These are phyloP conservation scores for Pelargonium nanum DNA, from an alignment of 345 rosid genomes.

Conservation along the genomic window DNA sequence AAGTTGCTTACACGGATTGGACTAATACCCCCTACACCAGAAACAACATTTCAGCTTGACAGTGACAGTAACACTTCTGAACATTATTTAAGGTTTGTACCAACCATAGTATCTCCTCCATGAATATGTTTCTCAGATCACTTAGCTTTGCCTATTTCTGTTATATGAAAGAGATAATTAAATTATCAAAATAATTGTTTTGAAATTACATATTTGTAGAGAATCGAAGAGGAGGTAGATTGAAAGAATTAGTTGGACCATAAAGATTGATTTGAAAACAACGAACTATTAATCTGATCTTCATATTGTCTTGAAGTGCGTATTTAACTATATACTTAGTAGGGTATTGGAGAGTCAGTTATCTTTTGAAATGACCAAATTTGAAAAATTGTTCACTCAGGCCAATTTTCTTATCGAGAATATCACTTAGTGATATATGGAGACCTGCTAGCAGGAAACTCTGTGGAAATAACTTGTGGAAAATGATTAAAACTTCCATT, in stretches of 20 bases:
- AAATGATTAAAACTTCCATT: conserved; percentile 58
- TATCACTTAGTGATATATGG: conserved; percentile 89
- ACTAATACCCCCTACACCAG: conserved; percentile 47
- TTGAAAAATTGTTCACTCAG: conserved; percentile 28
- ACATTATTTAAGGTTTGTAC: conserved; percentile 62
- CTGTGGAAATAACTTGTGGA: conserved; percentile 65
- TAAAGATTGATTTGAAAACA: no score
- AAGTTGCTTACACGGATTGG: conserved; percentile 72
- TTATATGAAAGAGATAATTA: background rate
- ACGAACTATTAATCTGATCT: no score
- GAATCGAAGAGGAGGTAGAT: no score
- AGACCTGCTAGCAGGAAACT: conserved; percentile 65
- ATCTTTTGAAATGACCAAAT: no score
- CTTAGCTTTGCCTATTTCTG: background rate
- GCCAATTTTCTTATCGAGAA: conserved; percentile 78
- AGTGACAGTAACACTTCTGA: conserved; percentile 45
- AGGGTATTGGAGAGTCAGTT: no score
- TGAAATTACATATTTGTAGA: no score
- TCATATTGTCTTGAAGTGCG: no score
- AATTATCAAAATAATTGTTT: no score
- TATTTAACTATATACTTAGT: no score
- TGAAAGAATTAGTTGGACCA: no score
- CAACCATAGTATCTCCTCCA: conserved; percentile 3
- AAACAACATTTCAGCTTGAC: conserved; percentile 43
- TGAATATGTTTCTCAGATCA: background rate